phyloP scores from a whole-genome alignment of 2,329 filamentous ascomycete genomes.

The Helotiales sp. region DNA sequence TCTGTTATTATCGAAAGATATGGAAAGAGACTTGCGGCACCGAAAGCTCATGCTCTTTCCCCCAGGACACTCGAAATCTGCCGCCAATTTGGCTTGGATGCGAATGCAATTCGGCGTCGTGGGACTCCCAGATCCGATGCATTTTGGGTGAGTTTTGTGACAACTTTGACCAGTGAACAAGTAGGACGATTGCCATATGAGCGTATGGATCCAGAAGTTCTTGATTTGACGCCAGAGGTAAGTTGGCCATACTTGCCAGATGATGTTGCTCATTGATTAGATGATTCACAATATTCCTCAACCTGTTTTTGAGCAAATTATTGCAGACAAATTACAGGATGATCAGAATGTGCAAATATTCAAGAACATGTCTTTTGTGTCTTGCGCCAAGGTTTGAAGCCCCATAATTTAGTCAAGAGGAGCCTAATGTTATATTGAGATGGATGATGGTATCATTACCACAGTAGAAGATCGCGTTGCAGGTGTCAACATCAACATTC shows the following conservation, averaged over 20 bases:
- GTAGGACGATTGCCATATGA: conserved; percentile 40
- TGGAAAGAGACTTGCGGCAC: conserved; percentile 32
- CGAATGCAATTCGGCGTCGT: conserved; percentile 30
- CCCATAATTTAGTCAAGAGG: neutral
- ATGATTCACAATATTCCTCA: conserved; percentile 47
- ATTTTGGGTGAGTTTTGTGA: conserved; percentile 43
- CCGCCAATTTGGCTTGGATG: conserved; percentile 34
- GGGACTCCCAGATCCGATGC: conserved; percentile 37
- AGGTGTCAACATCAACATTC: conserved; percentile 29
- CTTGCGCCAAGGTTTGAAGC: conserved; percentile 35
- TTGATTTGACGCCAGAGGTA: conserved; percentile 39
- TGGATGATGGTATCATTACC: conserved; percentile 29
- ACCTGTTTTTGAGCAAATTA: conserved; percentile 40
- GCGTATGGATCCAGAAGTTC: conserved; percentile 35
- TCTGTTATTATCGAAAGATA: conserved; percentile 37
- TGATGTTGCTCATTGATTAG: conserved; percentile 4
- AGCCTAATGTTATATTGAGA: conserved; percentile 10
- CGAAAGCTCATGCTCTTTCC: conserved; percentile 36
- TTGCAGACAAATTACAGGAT: conserved; percentile 30
- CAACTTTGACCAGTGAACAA: conserved; percentile 37
- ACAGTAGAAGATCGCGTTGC: conserved; percentile 34
- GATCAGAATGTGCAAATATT: conserved; percentile 33
- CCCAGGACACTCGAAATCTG: conserved; percentile 35
- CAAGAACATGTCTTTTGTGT: conserved; percentile 38
- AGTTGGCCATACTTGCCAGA: neutral